A percentile compares a stretch with the other conserved stretches of the same genome.
phyloP scores from a whole-genome alignment of 208 protist species.

The Strigomonas culicis region DNA sequence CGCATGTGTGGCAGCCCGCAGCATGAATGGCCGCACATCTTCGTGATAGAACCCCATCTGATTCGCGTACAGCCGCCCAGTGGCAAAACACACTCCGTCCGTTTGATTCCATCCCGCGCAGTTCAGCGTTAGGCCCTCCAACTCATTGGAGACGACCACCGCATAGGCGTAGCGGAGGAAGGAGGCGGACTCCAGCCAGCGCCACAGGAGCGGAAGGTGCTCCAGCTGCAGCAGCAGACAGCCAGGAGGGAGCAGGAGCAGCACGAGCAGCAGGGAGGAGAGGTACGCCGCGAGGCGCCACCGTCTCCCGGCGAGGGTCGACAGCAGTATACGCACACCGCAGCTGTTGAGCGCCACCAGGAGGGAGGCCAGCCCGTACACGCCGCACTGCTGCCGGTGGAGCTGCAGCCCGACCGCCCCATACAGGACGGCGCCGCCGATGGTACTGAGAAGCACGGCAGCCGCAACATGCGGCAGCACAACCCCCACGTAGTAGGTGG shows the following conservation, averaged over 20 bases:
- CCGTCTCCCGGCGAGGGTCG: constrained; percentile 30
- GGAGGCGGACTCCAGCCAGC: constrained; percentile 75
- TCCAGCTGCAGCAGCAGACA: constrained; percentile 60
- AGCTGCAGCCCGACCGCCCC: constrained; percentile 50
- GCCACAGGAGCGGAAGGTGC: constrained; percentile 51
- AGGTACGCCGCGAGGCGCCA: constrained; percentile 50
- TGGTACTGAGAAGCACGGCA: constrained; percentile 33
- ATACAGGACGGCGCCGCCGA: constrained; percentile 57
- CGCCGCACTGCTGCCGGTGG: constrained; percentile 30
- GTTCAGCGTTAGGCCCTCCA: constrained; percentile 42
- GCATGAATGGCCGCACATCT: constrained; percentile 23
- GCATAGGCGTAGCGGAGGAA: constrained; percentile 65
- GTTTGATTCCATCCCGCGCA: constrained; percentile 19
- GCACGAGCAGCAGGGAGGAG: constrained; percentile 55
- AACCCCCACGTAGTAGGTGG: constrained; percentile 68
- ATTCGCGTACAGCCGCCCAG: constrained; percentile 38
- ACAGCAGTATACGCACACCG: constrained; percentile 56
- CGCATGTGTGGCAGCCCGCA: constrained; percentile 24
- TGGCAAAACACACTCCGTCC: constrained; percentile 26
- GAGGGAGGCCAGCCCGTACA: constrained; percentile 36
- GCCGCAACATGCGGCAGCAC: constrained; percentile 57
- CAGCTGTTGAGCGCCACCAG: constrained; percentile 65
- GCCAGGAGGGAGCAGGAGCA: constrained; percentile 58
- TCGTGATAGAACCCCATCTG: constrained; percentile 33
- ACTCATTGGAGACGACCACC: constrained; percentile 66